Conservation (phyloP, 495 filamentous ascomycete species). For the Gamarada debralockiae region DNA sequence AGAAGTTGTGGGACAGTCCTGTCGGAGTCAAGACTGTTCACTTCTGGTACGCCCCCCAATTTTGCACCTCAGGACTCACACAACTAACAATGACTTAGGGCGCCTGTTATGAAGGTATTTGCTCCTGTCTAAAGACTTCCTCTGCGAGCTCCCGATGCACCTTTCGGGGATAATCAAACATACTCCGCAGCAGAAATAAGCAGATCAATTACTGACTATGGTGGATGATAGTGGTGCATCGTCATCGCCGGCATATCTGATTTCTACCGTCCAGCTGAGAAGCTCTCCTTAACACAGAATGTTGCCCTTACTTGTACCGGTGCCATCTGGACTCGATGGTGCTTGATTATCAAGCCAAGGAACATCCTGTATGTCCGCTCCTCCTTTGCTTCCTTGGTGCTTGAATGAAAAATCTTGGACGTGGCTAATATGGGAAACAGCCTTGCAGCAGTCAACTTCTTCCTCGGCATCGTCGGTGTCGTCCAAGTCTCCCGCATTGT, state of each 20-base stretch:
- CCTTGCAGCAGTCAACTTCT: slow-evolving; percentile 96
- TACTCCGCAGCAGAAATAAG: not conserved
- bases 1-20: slow-evolving; percentile 80
- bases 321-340: slow-evolving; percentile 97
- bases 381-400: not conserved
- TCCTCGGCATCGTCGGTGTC: slow-evolving; percentile 82
- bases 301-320: slow-evolving; percentile 83
- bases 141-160: slow-evolving; percentile 14
- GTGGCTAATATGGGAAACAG: slow-evolving; percentile 33
- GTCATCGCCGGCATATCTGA: slow-evolving; percentile 91
- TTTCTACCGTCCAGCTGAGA: slow-evolving; percentile 86
- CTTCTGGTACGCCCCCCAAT: slow-evolving; percentile 67
- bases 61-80: not conserved
- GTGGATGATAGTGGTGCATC: slow-evolving; percentile 65
- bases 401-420: not conserved
- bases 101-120: slow-evolving; percentile 90
- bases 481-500: slow-evolving; percentile 77
- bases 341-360: slow-evolving; percentile 89
- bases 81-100: slow-evolving; percentile 47
- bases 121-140: not conserved
- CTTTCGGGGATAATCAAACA: not conserved
- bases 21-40: slow-evolving; percentile 94
- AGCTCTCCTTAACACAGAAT: slow-evolving; percentile 90
- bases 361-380: slow-evolving; percentile 72
- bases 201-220: not conserved